phyloP scores from a whole-genome alignment of 768 basidiomycete species.

The Asterophora lycoperdoides region DNA sequence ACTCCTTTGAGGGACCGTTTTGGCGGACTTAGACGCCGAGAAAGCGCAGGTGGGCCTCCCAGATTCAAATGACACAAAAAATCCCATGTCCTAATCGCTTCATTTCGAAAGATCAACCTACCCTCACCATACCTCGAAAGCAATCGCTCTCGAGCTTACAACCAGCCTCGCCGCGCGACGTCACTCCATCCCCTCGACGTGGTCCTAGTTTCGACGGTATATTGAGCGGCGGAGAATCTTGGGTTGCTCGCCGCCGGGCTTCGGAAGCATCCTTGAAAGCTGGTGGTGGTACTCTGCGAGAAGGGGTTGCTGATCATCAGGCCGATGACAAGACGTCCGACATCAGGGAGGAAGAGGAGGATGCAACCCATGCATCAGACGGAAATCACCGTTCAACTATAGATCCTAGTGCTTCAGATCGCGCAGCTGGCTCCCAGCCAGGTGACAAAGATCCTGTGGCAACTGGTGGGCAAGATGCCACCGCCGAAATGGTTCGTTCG shows the following conservation, averaged over 20 bases:
- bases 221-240: conserved; percentile 60
- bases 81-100: conserved; percentile 15
- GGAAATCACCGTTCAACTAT: conserved; percentile 3
- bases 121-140: conserved; percentile 57
- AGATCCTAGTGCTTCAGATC: conserved; percentile 1
- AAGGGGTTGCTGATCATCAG: conserved; percentile 34
- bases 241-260: conserved; percentile 59
- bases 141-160: conserved; percentile 64
- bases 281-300: conserved; percentile 33
- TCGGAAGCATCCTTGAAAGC: conserved; percentile 52
- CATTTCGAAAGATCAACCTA: conserved; percentile 50
- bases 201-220: conserved; percentile 75
- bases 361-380: conserved; percentile 19
- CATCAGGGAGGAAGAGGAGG: conserved; percentile 62
- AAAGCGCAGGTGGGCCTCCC: conserved; percentile 55
- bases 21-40: conserved; percentile 59
- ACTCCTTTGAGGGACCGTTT: conserved; percentile 65
- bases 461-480: conserved; percentile 1
- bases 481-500: conserved; percentile 13
- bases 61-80: conserved; percentile 2
- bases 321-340: conserved; percentile 40
- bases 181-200: conserved; percentile 60
- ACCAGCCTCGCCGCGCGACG: conserved; percentile 55
- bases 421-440: neutral
- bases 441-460: neutral